These are phyloP conservation scores for Ophiostoma sp. DNA, from an alignment of 2,329 filamentous ascomycete species.

Conservation along the genomic window DNA sequence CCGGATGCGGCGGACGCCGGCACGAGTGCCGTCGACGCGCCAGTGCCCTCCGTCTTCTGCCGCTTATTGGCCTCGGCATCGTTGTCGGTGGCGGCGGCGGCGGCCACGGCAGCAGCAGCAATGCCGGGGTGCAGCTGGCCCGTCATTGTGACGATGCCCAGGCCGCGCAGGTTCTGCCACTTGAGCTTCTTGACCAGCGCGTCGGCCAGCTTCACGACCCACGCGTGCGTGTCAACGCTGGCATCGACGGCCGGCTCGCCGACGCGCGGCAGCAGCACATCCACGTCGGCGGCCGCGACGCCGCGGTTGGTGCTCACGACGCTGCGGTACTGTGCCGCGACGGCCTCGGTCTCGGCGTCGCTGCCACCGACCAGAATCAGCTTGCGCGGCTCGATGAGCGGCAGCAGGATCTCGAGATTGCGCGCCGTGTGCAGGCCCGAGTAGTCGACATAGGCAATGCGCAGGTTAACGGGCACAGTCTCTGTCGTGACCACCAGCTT, in stretches of 20 bases:
- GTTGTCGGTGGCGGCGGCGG: conserved; percentile 34
- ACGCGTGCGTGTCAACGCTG: conserved; percentile 95
- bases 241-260: conserved; percentile 68
- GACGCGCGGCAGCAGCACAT: conserved; percentile 77
- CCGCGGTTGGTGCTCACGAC: conserved; percentile 48
- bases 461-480: conserved; percentile 62
- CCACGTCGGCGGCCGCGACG: conserved; percentile 46
- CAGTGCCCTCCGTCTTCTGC: conserved; percentile 40
- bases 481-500: conserved; percentile 64
- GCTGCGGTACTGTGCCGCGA: conserved; percentile 75
- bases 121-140: conserved; percentile 51
- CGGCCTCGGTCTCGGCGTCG: conserved; percentile 66
- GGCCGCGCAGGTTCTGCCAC: conserved; percentile 88
- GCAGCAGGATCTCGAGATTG: conserved; percentile 89
- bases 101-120: conserved; percentile 31
- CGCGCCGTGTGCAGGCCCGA: conserved; percentile 88
- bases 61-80: conserved; percentile 41
- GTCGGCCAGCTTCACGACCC: conserved; percentile 87
- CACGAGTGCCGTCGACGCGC: neutral
- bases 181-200: conserved; percentile 77
- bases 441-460: conserved; percentile 85
- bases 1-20: conserved; percentile 25
- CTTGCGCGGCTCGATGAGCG: conserved; percentile 88
- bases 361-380: conserved; percentile 85
- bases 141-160: conserved; percentile 89